Base-by-base conservation (phyloP, 805 yeast species). In the Danielia oregonensis region DNA sequence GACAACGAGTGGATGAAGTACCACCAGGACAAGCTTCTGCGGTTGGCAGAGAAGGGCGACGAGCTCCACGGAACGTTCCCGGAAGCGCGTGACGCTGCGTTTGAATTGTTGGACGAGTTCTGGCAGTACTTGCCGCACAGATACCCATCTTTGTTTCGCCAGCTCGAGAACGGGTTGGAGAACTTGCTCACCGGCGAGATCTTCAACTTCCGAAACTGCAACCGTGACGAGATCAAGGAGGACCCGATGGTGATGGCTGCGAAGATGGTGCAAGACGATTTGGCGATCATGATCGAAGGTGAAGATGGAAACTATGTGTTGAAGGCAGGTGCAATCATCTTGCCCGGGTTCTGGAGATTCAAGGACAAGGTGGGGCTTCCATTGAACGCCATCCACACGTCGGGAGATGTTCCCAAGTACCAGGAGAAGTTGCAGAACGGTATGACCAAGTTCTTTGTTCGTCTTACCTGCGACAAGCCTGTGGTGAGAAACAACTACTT, bases 291-390 rank as follows among this genome's bases (percentile, higher is more conserved):
- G 82, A 57, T 78, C 33, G 86, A 81, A 47, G 63, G 67, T 32
- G 68, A 65, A 15, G 68, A 77, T 24, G 86, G 84, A 6, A 69
- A 74, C 33, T 79, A 78, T 49, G 59, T 60, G 22, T 61, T 80
- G 35, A 73, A 71, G 46, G 79, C 75, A 18, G 87, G 85, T 2
- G 74, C 82, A 4, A 76, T 80, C 32, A 61, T 77, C 49, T 63
- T 80, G 29, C 81, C 87, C 3, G 86, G 82, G 0, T 81, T 79
- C 54, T 80, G 86, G 86, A 65, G 84, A 50, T 65, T 81, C 26
- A 67, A 59, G 34, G 86, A 81, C 48, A 81, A 81, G 52, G 50
- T 72, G 21, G 68, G 75, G 36, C 56, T 72, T 57, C 78, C 82
- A 12, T 56, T 80, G 28, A 60, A 70, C 25, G 68, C 65, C 16